Evolutionary conservation across 441 rosid genomes (phyloP).

Genomic region (Euphorbia schlechtendalii): DNA sequence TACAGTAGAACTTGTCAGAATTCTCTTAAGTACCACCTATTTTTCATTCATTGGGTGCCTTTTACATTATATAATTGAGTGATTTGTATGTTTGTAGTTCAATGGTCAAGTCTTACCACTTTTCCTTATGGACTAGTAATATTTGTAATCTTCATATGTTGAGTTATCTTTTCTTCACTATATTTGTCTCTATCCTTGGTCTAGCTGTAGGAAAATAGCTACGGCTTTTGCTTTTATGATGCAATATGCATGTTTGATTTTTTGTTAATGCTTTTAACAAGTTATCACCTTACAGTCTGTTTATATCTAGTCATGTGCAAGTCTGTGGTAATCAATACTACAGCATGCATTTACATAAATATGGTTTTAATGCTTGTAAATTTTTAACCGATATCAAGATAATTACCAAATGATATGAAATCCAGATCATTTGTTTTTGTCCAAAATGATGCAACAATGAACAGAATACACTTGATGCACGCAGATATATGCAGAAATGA

Average conservation of each 20-base stretch:
- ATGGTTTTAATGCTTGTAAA: background rate
- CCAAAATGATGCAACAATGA: background rate
- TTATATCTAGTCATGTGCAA: background rate
- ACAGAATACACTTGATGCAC: slow-evolving; percentile 4
- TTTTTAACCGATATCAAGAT: background rate
- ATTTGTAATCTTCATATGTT: background rate
- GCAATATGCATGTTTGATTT: background rate
- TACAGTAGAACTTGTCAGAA: background rate
- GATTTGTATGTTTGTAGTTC: background rate
- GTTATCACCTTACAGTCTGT: background rate
- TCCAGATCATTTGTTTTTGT: background rate
- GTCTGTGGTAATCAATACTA: background rate
- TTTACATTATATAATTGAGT: background rate
- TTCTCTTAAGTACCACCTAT: background rate
- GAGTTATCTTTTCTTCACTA: background rate
- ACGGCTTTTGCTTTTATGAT: background rate
- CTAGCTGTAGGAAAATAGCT: background rate
- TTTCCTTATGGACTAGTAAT: background rate
- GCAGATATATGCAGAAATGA: slow-evolving; percentile 98
- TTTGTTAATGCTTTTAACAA: background rate
- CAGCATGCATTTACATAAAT: background rate
- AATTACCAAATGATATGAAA: background rate
- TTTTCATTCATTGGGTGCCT: background rate
- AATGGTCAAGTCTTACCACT: background rate
- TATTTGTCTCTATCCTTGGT: background rate